Conservation (phyloP, 192 early-diverging fungal species). For the Oehlia diaphana region DNA sequence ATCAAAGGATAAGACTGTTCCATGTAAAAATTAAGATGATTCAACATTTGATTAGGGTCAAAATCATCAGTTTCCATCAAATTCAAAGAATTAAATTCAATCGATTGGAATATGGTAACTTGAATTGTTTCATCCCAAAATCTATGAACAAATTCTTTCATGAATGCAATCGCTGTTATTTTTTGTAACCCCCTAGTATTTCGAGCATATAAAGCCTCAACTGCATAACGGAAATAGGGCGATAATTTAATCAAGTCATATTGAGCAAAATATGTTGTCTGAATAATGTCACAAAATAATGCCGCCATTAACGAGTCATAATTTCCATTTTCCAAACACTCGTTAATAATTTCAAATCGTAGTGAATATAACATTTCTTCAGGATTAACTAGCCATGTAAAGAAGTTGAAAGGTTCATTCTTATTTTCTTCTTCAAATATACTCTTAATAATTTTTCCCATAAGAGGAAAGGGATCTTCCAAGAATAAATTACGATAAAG, state of each 20-base stretch:
- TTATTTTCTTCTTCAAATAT: constrained; percentile 24
- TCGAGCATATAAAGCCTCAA: background rate
- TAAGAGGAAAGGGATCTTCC: constrained; percentile 27
- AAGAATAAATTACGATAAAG: constrained; percentile 25
- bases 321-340: background rate
- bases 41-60: background rate
- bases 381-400: background rate
- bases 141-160: constrained; percentile 27
- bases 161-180: constrained; percentile 21
- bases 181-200: background rate
- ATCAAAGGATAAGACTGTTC: background rate
- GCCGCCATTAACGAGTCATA: constrained; percentile 19
- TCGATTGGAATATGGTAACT: background rate
- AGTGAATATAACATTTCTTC: background rate
- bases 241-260: background rate
- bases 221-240: background rate
- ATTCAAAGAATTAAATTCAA: constrained; percentile 19
- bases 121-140: background rate
- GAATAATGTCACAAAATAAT: constrained; percentile 31
- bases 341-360: constrained; percentile 21
- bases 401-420: background rate
- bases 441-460: constrained; percentile 1
- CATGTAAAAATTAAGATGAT: constrained; percentile 18
- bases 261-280: constrained; percentile 8
- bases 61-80: constrained; percentile 19